Conservation (phyloP, 768 basidiomycete species). For the Boletus insuetus region DNA sequence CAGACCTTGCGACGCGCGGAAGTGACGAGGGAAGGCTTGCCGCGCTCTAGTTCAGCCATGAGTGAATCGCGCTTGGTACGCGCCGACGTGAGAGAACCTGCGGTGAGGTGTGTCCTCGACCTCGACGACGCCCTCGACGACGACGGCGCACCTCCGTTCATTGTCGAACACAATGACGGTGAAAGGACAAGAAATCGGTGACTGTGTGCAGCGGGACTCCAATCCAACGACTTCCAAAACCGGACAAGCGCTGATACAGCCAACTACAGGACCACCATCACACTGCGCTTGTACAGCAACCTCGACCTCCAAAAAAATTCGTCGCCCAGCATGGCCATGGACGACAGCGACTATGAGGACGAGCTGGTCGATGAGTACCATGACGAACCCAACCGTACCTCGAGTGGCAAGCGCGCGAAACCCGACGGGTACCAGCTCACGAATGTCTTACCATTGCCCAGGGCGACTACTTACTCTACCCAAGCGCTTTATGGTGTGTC, state of each 20-base stretch:
- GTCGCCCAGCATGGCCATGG: constrained; percentile 6
- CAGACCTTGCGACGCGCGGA: background rate
- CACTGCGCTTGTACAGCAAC: constrained; percentile 11
- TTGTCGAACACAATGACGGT: background rate
- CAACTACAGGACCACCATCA: too few species aligned
- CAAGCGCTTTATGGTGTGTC: constrained; percentile 54
- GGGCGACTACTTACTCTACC: constrained; percentile 63
- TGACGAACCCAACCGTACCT: constrained; percentile 9
- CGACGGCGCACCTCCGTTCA: constrained; percentile 10
- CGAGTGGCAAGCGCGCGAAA: constrained; percentile 6
- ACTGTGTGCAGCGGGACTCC: background rate
- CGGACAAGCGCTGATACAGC: background rate
- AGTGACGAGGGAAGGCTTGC: constrained; percentile 27
- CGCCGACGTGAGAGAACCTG: constrained; percentile 10
- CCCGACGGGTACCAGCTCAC: constrained; percentile 27
- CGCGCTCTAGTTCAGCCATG: constrained; percentile 66
- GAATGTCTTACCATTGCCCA: constrained; percentile 51
- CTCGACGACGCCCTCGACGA: constrained; percentile 15
- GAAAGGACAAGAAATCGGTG: too few species aligned
- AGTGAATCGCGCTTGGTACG: constrained; percentile 59
- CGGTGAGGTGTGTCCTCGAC: constrained; percentile 1
- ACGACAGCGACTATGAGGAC: constrained; percentile 23
- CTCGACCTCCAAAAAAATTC: background rate
- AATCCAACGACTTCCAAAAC: constrained; percentile 1
- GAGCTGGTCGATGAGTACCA: constrained; percentile 10